Base-by-base conservation (phyloP, 176 grass and related monocot species). In the Tuctoria greenei region DNA sequence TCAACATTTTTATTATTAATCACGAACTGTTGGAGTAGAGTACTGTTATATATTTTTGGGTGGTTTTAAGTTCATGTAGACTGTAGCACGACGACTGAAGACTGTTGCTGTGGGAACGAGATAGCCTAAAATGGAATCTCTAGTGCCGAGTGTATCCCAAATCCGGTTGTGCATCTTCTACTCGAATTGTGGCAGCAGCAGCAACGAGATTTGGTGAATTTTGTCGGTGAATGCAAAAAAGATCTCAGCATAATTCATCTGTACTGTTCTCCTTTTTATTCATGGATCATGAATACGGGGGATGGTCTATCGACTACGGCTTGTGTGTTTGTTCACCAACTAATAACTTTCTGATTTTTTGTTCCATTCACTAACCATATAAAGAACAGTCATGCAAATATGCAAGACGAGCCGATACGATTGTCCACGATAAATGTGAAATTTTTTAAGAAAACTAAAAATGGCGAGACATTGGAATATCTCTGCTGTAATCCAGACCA, bases 1-100 rank as follows among this genome's bases (percentile, higher is more conserved):
- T 82, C 51, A 15, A 41, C 71, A 47, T 12, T 75, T 60, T 34
- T n/a, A 66, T 34, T n/a, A 66, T 13, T 75, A 4, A n/a, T 58
- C 28, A 11, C 38, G 10, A 39, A 45, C 81, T 76, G 56, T 76
- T 60, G 50, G 27, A 28, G 20, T 3, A 68, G 39, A n/a, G 31
- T 69, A 16, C 45, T 75, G 27, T 79, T 16, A 46, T 34, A 67
- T 69, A 2, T 37, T 21, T 62, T 11, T 28, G 12, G 17, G 36
- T 15, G 3, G 8, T 41, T 14, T 59, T 43, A 59, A 46, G 17
- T 17, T 24, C 10, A 52, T 69, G 28, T 15, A 61, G 55, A 23
- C 10, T 61, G 59, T 11, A 62, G 45, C 21, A 66, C 5, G 15
- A 40, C 5, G 1, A 25, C 26, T 40, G 4, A 39, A 52, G 31